A percentile compares a stretch with the other conserved stretches of the same genome.
phyloP scores from a whole-genome alignment of 2,329 filamentous ascomycete genomes.

The Colletotrichum graminicola region DNA sequence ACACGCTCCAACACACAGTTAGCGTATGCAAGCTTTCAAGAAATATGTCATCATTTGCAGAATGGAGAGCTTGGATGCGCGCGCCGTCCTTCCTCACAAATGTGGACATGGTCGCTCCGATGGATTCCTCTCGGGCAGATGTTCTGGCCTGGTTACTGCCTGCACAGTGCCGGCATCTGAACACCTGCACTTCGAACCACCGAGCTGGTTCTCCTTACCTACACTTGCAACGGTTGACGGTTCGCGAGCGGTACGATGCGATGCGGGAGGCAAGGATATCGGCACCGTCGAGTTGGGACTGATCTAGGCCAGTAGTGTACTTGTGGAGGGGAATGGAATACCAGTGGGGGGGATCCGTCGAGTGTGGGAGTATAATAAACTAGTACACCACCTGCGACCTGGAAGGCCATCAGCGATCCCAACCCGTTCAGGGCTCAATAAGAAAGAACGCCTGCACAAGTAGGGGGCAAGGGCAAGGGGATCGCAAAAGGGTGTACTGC shows the following conservation, averaged over 20 bases:
- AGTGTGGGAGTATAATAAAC: not conserved
- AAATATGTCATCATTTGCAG: not conserved
- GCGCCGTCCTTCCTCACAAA: not conserved
- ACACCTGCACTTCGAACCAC: constrained; percentile 6
- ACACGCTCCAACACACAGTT: not conserved
- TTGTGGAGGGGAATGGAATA: not conserved
- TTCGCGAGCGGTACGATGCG: constrained; percentile 37
- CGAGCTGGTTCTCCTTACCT: constrained; percentile 17
- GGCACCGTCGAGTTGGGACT: constrained; percentile 34
- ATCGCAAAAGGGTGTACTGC: constrained; percentile 19
- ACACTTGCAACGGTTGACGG: constrained; percentile 37
- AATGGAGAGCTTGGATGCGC: not conserved
- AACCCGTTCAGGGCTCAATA: constrained; percentile 5
- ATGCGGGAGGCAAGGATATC: constrained; percentile 41
- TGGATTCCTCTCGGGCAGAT: not conserved
- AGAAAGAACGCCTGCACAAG: constrained; percentile 5
- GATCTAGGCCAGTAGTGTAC: not conserved
- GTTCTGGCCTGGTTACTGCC: constrained; percentile 3
- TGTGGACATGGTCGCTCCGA: not conserved
- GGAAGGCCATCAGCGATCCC: not conserved
- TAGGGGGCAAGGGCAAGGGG: constrained; percentile 5
- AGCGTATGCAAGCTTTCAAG: not conserved
- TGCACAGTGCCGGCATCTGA: not conserved
- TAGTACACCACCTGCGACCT: constrained; percentile 4
- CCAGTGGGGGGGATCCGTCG: not conserved